Base-by-base conservation (phyloP, 768 basidiomycete genomes). In the Suillus alpinus region DNA sequence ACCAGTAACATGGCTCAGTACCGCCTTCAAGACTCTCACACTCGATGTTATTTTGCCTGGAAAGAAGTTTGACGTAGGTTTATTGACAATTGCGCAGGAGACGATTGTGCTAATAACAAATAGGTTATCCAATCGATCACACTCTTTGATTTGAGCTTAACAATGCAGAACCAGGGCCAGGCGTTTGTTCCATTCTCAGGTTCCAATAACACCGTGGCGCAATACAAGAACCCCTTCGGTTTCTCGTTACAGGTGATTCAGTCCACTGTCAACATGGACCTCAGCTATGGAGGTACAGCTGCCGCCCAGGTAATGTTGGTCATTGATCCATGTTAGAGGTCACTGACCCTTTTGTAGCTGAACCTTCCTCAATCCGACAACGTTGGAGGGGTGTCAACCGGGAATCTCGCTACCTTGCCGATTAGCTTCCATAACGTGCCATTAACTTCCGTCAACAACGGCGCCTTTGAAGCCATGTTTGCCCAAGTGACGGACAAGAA, bases 181-280 rank as follows among this genome's bases (percentile, higher is more conserved):
- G 77, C 83, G 0, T 89, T 83, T 65, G 81, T 82, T 1, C 87
- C 88, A 0, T 75, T 81, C n/a, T 75, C 87, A 0, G 81, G 83
- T 63, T 89, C 86, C 4, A 72, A 80, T 43, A 71, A 76, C 56
- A 85, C 85, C 0, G 58, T 85, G 3, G 86, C 84, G 16, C 73
- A 78, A 63, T 88, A 87, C 70, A 83, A 82, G 71, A 91, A 90
- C 71, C 89, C 89, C 1, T 91, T 91, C 68, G 89, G 89, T 4
- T 91, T 91, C 73, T 83, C 85, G 12, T 69, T 91, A 57, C 87
- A 89, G 66, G 86, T 88, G 26, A 70, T 85, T 12, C 77, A 82
- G 63, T 75, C 84, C 2, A 78, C 80, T 0, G 78, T 89, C 66
- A 79, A 80, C 26, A 81, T 91, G 63, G 77, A 77, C 51, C 71